Conservation (phyloP, 1,139 yeast species). For the Geotrichum fermentans region DNA sequence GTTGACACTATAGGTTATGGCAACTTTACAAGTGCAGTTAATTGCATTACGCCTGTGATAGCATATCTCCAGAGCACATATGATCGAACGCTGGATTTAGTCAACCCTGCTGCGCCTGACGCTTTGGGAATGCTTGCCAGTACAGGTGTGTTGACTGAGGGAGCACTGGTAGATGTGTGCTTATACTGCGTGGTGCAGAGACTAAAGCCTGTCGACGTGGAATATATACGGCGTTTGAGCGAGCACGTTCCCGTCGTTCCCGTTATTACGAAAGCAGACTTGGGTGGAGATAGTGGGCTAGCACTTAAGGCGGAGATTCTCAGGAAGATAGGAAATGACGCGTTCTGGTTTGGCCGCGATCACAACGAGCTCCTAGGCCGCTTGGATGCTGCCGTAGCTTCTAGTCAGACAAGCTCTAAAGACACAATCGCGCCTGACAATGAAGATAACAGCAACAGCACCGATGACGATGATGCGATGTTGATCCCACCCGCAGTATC, state of each 20-base stretch:
- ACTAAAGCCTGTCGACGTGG: slow-evolving; percentile 28
- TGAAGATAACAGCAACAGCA: background rate
- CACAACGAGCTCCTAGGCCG: slow-evolving; percentile 27
- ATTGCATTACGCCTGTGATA: slow-evolving; percentile 24
- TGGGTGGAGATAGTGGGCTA: slow-evolving; percentile 23
- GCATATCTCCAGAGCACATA: slow-evolving; percentile 31
- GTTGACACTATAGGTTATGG: slow-evolving; percentile 30
- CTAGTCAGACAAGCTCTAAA: background rate
- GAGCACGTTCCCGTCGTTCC: slow-evolving; percentile 33
- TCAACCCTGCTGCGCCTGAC: slow-evolving; percentile 28
- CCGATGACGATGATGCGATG: background rate
- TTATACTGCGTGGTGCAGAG: slow-evolving; percentile 29
- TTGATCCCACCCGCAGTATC: slow-evolving; percentile 29
- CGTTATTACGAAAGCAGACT: slow-evolving; percentile 30
- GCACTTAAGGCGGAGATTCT: slow-evolving; percentile 27
- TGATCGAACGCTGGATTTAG: slow-evolving; percentile 29
- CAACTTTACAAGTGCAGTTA: slow-evolving; percentile 22
- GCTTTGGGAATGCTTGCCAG: slow-evolving; percentile 29
- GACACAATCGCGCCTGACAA: background rate
- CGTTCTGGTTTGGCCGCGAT: slow-evolving; percentile 30
- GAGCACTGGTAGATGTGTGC: slow-evolving; percentile 34
- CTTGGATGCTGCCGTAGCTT: background rate
- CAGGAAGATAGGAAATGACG: slow-evolving; percentile 23
- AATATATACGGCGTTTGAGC: slow-evolving; percentile 27
- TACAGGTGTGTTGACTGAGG: slow-evolving; percentile 29